These are phyloP conservation scores for Lachnellula occidentalis DNA, from an alignment of 2,329 filamentous ascomycete species.

Conservation along the genomic window DNA sequence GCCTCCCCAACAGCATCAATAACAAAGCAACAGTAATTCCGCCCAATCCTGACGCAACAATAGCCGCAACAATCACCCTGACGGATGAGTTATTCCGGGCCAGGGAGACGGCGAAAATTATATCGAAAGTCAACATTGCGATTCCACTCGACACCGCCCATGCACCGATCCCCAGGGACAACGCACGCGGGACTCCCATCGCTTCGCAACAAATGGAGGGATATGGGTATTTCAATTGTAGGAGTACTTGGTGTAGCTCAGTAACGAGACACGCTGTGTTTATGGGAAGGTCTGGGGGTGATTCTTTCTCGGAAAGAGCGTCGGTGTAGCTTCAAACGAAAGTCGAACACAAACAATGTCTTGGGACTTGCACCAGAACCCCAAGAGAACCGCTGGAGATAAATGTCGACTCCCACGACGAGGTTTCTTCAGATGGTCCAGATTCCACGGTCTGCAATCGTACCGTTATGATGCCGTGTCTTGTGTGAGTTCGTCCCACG, in stretches of 20 bases:
- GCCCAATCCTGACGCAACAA: constrained; percentile 24
- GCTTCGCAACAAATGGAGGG: constrained; percentile 1
- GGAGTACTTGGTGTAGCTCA: constrained; percentile 15
- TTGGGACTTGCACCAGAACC: constrained; percentile 10
- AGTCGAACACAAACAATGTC: constrained; percentile 23
- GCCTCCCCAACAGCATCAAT: constrained; percentile 22
- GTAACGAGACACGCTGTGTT: constrained; percentile 3
- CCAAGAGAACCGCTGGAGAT: constrained; percentile 4
- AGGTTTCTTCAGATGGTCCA: constrained; percentile 9
- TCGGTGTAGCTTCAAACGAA: constrained; percentile 19
- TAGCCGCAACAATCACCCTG: constrained; percentile 17
- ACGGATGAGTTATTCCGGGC: constrained; percentile 10
- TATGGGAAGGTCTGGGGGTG: constrained; percentile 9
- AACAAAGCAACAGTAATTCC: constrained; percentile 20
- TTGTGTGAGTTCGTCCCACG: constrained; percentile 9
- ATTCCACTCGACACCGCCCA: constrained; percentile 25
- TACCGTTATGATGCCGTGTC: constrained; percentile 14
- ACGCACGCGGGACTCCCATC: constrained; percentile 20
- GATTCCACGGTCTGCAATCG: constrained; percentile 16
- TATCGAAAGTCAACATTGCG: constrained; percentile 26
- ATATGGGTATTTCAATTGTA: not conserved
- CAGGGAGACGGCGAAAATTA: constrained; percentile 26
- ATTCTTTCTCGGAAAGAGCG: constrained; percentile 4
- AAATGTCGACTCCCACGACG: constrained; percentile 9
- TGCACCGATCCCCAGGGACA: constrained; percentile 25